Conservation (phyloP, 2,329 filamentous ascomycete genomes). For the Neonectria faginata region DNA sequence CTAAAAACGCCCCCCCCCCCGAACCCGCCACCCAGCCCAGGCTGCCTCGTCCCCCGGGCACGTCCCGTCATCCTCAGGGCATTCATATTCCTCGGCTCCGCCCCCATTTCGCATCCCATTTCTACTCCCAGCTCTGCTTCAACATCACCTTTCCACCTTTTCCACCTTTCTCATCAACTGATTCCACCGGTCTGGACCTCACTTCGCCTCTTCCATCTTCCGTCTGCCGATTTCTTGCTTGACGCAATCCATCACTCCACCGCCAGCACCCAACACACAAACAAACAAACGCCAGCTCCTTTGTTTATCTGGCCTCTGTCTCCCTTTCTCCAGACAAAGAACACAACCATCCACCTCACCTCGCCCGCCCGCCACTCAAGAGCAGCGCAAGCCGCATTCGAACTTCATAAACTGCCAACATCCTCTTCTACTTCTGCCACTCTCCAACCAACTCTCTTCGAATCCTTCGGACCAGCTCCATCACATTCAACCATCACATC, state of each 20-base stretch:
- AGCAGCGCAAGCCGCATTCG: conserved; percentile 27
- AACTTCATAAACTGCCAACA: conserved; percentile 3
- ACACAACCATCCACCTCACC: not conserved
- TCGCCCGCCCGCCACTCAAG: not conserved
- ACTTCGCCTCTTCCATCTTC: conserved; percentile 14
- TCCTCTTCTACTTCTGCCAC: not conserved
- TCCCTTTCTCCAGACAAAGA: conserved; percentile 34
- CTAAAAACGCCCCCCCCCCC: not conserved
- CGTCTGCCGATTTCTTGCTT: conserved; percentile 30
- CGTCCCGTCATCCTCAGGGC: conserved; percentile 9
- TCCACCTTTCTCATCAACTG: conserved; percentile 8
- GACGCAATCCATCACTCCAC: conserved; percentile 35
- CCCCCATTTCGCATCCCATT: conserved; percentile 25
- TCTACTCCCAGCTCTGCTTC: conserved; percentile 24
- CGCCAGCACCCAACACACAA: conserved; percentile 7
- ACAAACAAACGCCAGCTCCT: conserved; percentile 29
- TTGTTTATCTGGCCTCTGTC: conserved; percentile 36
- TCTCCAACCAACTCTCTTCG: conserved; percentile 1
- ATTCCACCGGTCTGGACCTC: conserved; percentile 27
- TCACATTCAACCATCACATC: conserved; percentile 15
- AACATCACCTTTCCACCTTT: conserved; percentile 9
- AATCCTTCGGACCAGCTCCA: not conserved
- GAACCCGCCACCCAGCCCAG: conserved; percentile 18
- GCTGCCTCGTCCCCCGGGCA: conserved; percentile 26
- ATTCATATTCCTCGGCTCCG: conserved; percentile 28